A percentile compares a stretch with the other conserved stretches of the same genome.
Evolutionary conservation across 257 asterid genomes (phyloP).

Genomic region (Ehretia macrophylla): DNA sequence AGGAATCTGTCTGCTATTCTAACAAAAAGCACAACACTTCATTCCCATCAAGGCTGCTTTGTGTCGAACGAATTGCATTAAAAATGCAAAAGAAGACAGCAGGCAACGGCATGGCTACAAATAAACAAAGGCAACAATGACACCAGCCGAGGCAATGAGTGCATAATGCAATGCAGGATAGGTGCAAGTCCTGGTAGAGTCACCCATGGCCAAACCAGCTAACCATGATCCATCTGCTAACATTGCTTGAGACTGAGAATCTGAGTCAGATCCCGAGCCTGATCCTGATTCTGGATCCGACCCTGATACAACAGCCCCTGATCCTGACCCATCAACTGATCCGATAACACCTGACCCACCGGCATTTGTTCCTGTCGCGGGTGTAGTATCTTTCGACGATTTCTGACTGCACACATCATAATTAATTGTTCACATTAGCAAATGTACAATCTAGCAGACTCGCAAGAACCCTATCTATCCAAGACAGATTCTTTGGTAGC

Average conservation of each 20-base stretch:
- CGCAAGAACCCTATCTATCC: too few relatives aligned
- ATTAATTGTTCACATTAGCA: background rate
- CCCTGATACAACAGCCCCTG: constrained; percentile 12
- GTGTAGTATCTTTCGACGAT: constrained; percentile 65
- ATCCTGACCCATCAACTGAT: constrained; percentile 26
- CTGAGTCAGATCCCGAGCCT: constrained; percentile 21
- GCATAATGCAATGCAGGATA: constrained; percentile 24
- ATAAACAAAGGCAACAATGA: constrained; percentile 18
- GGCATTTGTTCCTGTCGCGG: constrained; percentile 26
- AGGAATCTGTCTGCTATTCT: constrained; percentile 11
- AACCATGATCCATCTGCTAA: constrained; percentile 72
- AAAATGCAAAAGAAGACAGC: constrained; percentile 13
- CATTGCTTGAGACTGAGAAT: constrained; percentile 50
- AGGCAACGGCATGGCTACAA: constrained; percentile 19
- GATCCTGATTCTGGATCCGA: constrained; percentile 11
- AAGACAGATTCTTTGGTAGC: constrained; percentile 1
- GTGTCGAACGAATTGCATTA: constrained; percentile 3
- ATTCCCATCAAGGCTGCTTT: constrained; percentile 15
- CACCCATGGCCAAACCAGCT: constrained; percentile 94
- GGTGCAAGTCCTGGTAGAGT: constrained; percentile 35
- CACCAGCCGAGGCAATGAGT: constrained; percentile 15
- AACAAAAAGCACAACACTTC: constrained; percentile 29
- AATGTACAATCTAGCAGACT: background rate
- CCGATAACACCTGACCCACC: constrained; percentile 34
- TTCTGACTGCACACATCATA: constrained; percentile 59